Conservation (phyloP, 768 basidiomycete species). For the Lentinus tigrinus region DNA sequence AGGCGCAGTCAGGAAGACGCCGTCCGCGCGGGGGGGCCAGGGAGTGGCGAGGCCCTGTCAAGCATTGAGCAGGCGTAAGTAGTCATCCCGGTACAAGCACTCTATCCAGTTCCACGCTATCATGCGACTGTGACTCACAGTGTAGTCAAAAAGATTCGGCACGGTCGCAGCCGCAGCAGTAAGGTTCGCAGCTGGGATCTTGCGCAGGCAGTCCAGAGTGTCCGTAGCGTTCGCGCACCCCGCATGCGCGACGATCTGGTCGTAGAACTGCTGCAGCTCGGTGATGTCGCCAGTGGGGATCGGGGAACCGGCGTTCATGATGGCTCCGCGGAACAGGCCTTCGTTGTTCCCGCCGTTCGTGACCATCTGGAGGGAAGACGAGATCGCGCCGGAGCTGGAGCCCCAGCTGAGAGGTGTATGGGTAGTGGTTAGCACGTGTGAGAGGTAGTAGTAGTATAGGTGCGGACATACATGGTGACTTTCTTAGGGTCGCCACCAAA, state of each 20-base stretch:
- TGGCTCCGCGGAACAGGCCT: slow-evolving; percentile 34
- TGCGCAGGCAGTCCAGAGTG: slow-evolving; percentile 43
- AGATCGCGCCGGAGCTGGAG: slow-evolving; percentile 39
- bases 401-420: slow-evolving; percentile 27
- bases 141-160: slow-evolving; percentile 31
- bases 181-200: slow-evolving; percentile 31
- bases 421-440: slow-evolving; percentile 16
- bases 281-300: slow-evolving; percentile 11
- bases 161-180: slow-evolving; percentile 31
- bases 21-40: slow-evolving; percentile 51
- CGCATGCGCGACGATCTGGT: slow-evolving; percentile 36
- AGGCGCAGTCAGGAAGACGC: slow-evolving; percentile 41
- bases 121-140: slow-evolving; percentile 40
- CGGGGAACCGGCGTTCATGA: slow-evolving; percentile 31
- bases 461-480: slow-evolving; percentile 37
- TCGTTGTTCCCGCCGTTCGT: slow-evolving; percentile 26
- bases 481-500: slow-evolving; percentile 48
- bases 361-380: slow-evolving; percentile 29
- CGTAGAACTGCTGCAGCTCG: slow-evolving; percentile 37
- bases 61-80: too few relatives aligned
- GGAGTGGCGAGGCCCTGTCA: slow-evolving; percentile 41
- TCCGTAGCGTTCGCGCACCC: slow-evolving; percentile 36
- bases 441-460: background rate
- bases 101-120: slow-evolving; percentile 18
- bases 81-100: too few relatives aligned